Evolutionary conservation across 176 grass and related monocot genomes (phyloP), one percentile per base, ranked within the genome.

Genomic region (Phyllostachys edulis): DNA sequence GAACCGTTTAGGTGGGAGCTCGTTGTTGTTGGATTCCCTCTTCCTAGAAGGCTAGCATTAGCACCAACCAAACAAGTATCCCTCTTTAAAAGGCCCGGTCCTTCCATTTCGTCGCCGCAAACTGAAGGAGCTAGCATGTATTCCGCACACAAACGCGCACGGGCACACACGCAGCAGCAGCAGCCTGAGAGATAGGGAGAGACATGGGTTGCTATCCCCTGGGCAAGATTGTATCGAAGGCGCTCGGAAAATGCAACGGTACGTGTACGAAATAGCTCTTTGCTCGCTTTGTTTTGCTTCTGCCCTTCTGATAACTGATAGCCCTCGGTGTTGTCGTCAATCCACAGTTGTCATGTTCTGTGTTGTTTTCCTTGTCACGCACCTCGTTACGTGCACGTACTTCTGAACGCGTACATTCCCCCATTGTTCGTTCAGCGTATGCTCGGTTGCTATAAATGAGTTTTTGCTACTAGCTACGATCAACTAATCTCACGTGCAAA

Each of bases 131-230:
- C 24, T 82, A 90, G 73, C 72, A 93, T 91, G 84, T 77, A 83
- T 90, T 68, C 74, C 64, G 50, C 34, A 68, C 61, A 51, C 60
- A 6, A 29, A 66, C 79, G 17, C 23, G 60, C 61, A 14, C n/a
- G 11, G 40, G 40, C 87, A 50, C 61, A 51, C 60, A 6, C 45
- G 56, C 55, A 70, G 26, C 85, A 27, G 37, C 61, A 29, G 6
- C 27, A 54, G 5, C 63, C 38, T 4, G 87, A 29, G 63, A 91
- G 71, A 62, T 69, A 87, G 36, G 41, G 63, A 74, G 57, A 73
- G 76, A 85, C 70, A 98, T 99, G 96, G 96, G 96, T 46, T 96
- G 96, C 88, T 99, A 87, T 60, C 91, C 83, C 56, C 27, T 99
- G 20, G 88, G 64, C 50, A 92, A 90, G 85, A 79, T 95, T 64